Percentiles rank a stretch among this genome's conserved stretches.
phyloP scores from a whole-genome alignment of 2,329 filamentous ascomycete genomes.

The Claviceps sp. region DNA sequence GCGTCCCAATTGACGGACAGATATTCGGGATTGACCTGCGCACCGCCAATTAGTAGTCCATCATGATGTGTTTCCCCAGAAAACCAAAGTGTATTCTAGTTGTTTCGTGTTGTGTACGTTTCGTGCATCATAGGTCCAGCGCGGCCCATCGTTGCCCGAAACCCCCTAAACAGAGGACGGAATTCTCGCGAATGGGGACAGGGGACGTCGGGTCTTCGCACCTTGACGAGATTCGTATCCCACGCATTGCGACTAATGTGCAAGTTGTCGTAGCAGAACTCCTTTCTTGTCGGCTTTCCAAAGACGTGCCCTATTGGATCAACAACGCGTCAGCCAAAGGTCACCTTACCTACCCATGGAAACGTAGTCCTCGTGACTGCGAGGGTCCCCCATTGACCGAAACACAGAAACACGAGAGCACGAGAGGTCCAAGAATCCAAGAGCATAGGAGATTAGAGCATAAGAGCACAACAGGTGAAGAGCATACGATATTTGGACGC shows the following conservation, averaged over 20 bases:
- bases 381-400: background rate
- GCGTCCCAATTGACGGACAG: slow-evolving; percentile 98
- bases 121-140: no score
- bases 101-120: background rate
- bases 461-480: background rate
- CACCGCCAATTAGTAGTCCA: slow-evolving; percentile 5
- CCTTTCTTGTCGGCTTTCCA: slow-evolving; percentile 88
- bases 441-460: background rate
- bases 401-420: no score
- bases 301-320: slow-evolving; percentile 75
- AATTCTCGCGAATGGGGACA: background rate
- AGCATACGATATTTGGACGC: slow-evolving; percentile 55
- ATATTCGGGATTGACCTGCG: slow-evolving; percentile 84
- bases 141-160: background rate
- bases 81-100: background rate
- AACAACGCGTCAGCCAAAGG: background rate
- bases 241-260: slow-evolving; percentile 96
- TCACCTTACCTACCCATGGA: background rate
- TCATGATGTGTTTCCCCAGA: background rate
- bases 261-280: slow-evolving; percentile 97
- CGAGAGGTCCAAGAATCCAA: no score
- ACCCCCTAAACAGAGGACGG: background rate
- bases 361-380: background rate
- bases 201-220: slow-evolving; percentile 25
- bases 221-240: slow-evolving; percentile 98